A percentile compares a stretch with the other conserved stretches of the same genome.
Conservation (phyloP, 192 early-diverging fungal genomes). For the Coemansia javaensis region DNA sequence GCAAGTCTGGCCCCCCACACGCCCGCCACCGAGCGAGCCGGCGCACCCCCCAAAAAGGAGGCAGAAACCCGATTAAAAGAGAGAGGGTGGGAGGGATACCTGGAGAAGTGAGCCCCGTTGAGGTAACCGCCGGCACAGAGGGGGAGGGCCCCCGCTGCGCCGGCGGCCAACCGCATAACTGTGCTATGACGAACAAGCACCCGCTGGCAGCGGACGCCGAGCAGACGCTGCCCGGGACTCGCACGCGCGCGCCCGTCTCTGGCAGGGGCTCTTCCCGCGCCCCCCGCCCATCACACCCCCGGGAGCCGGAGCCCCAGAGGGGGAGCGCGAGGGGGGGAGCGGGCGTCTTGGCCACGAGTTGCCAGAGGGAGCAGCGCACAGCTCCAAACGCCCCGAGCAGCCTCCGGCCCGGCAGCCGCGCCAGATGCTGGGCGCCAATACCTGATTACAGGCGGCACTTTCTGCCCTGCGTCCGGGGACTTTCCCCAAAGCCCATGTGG, state of each 20-base stretch:
- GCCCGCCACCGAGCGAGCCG: background rate
- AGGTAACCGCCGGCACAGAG: slow-evolving; percentile 27
- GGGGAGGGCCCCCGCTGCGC: background rate
- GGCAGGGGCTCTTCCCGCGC: slow-evolving; percentile 25
- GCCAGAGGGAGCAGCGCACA: background rate
- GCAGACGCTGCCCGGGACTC: background rate
- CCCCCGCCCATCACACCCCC: no score
- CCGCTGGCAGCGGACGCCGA: background rate
- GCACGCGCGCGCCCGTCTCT: background rate
- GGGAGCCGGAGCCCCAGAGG: no score
- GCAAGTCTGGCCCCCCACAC: no score
- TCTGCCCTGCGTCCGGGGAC: slow-evolving; percentile 54
- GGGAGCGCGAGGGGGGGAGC: no score
- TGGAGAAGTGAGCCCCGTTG: slow-evolving; percentile 54
- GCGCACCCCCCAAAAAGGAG: background rate
- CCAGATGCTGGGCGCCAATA: slow-evolving; percentile 19
- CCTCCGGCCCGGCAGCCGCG: no score
- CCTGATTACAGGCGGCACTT: slow-evolving; percentile 54
- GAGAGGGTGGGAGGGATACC: slow-evolving; percentile 31
- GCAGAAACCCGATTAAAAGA: slow-evolving; percentile 19
- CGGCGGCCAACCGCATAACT: slow-evolving; percentile 48
- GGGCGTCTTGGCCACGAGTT: slow-evolving; percentile 3
- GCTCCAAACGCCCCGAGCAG: no score
- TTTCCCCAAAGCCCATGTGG: slow-evolving; percentile 49
- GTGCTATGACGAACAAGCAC: slow-evolving; percentile 52